phyloP scores from a whole-genome alignment of 2,329 filamentous ascomycete genomes.

The Alternaria brassicae region DNA sequence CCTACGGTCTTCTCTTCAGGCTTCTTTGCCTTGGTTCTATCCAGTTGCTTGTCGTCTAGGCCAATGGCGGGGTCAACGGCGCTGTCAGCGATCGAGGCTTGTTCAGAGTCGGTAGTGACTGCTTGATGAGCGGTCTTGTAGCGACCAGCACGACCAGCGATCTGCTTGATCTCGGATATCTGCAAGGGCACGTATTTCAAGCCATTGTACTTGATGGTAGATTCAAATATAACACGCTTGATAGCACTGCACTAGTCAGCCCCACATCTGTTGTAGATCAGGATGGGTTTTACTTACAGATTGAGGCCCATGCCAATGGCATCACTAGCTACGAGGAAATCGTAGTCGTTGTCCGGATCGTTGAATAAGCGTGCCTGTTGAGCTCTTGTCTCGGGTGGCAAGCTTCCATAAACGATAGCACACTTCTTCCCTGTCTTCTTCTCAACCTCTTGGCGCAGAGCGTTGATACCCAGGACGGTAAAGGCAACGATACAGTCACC shows the following conservation, averaged over 20 bases:
- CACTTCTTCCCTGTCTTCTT: conserved; percentile 76
- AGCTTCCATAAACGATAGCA: conserved; percentile 88
- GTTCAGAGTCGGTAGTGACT: conserved; percentile 32
- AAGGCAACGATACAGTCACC: conserved; percentile 93
- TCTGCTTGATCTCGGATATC: conserved; percentile 88
- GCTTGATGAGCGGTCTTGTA: conserved; percentile 75
- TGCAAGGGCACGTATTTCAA: conserved; percentile 63
- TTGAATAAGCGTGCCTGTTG: conserved; percentile 94
- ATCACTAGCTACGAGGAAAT: conserved; percentile 91
- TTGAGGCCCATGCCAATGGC: conserved; percentile 98
- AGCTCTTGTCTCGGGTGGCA: conserved; percentile 91
- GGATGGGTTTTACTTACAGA: conserved; percentile 61
- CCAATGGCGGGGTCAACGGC: conserved; percentile 22
- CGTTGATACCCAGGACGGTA: conserved; percentile 80
- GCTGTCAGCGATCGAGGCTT: conserved; percentile 7
- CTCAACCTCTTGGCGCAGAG: conserved; percentile 80
- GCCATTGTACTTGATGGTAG: conserved; percentile 75
- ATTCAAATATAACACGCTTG: conserved; percentile 88
- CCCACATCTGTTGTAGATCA: not conserved
- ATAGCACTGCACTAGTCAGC: conserved; percentile 63
- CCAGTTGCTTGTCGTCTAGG: conserved; percentile 26
- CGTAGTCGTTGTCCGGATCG: conserved; percentile 92
- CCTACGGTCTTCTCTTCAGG: conserved; percentile 60
- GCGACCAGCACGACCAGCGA: conserved; percentile 88
- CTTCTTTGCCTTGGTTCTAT: not conserved